Evolutionary conservation across 169 alveolate species (phyloP).

Genomic region (Neospora caninum): DNA sequence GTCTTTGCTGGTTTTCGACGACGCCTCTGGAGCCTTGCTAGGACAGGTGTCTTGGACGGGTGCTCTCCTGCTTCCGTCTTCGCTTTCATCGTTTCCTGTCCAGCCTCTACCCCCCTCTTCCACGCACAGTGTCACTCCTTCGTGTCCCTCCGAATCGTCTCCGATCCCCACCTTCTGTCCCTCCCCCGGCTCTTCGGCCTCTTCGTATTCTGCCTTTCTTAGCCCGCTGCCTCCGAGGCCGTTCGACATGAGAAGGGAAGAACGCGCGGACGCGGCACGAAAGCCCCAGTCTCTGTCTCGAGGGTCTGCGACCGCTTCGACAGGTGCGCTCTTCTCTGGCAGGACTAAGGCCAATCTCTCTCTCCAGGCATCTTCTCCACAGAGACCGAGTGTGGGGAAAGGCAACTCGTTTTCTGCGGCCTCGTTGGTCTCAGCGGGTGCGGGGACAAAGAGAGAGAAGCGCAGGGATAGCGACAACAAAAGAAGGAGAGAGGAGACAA

Average conservation of each 20-base stretch:
- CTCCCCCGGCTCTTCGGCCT: neutral
- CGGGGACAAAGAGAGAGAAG: neutral
- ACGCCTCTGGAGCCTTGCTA: neutral
- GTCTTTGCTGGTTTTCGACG: neutral
- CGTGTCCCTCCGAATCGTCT: neutral
- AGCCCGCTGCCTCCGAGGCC: too few relatives aligned
- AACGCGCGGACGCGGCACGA: too few relatives aligned
- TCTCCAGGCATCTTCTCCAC: too few relatives aligned
- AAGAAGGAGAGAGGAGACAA: neutral
- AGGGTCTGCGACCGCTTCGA: neutral
- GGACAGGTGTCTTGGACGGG: slow-evolving; percentile 6
- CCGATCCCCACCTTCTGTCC: neutral
- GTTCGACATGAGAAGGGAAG: too few relatives aligned
- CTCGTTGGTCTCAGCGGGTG: neutral
- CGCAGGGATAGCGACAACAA: neutral
- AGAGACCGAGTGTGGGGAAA: too few relatives aligned
- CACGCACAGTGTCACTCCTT: neutral
- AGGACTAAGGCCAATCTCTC: too few relatives aligned
- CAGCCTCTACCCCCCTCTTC: neutral
- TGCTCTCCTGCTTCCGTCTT: neutral
- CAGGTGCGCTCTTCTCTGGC: too few relatives aligned
- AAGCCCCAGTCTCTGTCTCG: too few relatives aligned
- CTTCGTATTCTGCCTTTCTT: neutral
- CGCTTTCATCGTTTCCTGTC: too few relatives aligned
- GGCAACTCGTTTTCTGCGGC: neutral